Conservation (phyloP, 1,139 yeast genomes). For the Pichia inconspicua region DNA sequence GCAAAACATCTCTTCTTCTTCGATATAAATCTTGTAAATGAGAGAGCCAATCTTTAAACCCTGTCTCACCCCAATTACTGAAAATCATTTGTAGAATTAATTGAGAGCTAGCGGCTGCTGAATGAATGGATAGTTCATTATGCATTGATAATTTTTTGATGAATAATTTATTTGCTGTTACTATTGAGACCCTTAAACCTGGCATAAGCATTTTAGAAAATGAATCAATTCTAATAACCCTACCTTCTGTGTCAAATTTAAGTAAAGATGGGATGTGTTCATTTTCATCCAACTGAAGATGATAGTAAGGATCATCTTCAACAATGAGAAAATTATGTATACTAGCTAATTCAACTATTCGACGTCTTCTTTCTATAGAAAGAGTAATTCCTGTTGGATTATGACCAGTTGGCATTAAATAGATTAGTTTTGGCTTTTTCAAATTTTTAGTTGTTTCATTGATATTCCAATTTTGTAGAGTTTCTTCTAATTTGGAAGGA, state of each 20-base stretch:
- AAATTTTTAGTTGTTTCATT: conserved; percentile 7
- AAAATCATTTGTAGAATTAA: conserved; percentile 28
- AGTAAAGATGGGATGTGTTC: conserved; percentile 56
- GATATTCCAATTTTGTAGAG: conserved; percentile 56
- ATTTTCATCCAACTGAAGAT: conserved; percentile 37
- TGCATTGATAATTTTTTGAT: conserved; percentile 40
- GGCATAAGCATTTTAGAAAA: conserved; percentile 90
- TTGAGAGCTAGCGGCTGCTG: conserved; percentile 48
- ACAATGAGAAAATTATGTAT: conserved; percentile 44
- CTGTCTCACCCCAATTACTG: conserved; percentile 58
- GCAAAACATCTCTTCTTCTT: conserved; percentile 49
- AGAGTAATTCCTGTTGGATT: conserved; percentile 52
- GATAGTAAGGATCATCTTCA: conserved; percentile 59
- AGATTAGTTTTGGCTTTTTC: conserved; percentile 39
- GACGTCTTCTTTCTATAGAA: conserved; percentile 37
- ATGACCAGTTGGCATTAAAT: conserved; percentile 52
- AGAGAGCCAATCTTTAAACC: conserved; percentile 74
- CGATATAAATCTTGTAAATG: conserved; percentile 68
- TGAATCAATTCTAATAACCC: conserved; percentile 84
- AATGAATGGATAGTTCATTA: conserved; percentile 46
- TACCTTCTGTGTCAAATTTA: conserved; percentile 67
- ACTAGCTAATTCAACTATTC: conserved; percentile 39
- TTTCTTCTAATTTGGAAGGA: conserved; percentile 39
- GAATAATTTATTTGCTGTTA: conserved; percentile 60
- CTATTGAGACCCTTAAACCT: conserved; percentile 76